Conservation (phyloP, 2,329 filamentous ascomycete genomes). For the Mycosphaerella arachidis region DNA sequence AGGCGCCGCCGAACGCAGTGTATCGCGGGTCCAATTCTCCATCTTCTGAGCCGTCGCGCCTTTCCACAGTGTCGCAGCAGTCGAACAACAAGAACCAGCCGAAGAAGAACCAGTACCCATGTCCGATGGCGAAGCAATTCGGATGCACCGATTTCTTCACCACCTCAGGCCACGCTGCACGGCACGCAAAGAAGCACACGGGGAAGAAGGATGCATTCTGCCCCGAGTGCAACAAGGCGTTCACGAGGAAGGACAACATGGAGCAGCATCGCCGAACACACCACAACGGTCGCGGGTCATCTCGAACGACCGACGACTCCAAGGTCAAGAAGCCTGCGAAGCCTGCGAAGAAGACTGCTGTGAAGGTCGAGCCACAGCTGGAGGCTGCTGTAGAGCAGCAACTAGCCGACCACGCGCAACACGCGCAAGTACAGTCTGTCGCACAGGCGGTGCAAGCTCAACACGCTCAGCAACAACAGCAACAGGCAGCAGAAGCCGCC, state of each 20-base stretch:
- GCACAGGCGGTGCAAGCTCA: conserved; percentile 15
- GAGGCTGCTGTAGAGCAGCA: conserved; percentile 35
- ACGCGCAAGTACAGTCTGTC: conserved; percentile 15
- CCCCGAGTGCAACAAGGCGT: conserved; percentile 70
- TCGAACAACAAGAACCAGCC: conserved; percentile 41
- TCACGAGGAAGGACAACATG: conserved; percentile 81
- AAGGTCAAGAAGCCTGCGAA: conserved; percentile 44
- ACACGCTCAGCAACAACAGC: conserved; percentile 18
- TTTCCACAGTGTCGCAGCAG: conserved; percentile 40
- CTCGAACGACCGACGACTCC: conserved; percentile 39
- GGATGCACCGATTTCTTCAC: conserved; percentile 77
- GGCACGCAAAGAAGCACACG: conserved; percentile 79
- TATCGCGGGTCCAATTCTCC: background rate
- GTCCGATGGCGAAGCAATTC: conserved; percentile 65
- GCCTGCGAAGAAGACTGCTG: conserved; percentile 27
- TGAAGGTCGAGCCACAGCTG: conserved; percentile 29
- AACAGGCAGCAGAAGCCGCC: conserved; percentile 21
- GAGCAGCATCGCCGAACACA: conserved; percentile 79
- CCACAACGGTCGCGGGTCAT: conserved; percentile 48
- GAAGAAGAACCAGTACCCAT: conserved; percentile 68
- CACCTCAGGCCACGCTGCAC: conserved; percentile 78
- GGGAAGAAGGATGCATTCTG: conserved; percentile 72
- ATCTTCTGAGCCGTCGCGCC: conserved; percentile 22
- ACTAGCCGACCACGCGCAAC: conserved; percentile 27
- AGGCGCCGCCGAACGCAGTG: conserved; percentile 7